Evolutionary conservation across 768 basidiomycete species (phyloP).

Genomic region (Gloeopeniophorella convolvens): DNA sequence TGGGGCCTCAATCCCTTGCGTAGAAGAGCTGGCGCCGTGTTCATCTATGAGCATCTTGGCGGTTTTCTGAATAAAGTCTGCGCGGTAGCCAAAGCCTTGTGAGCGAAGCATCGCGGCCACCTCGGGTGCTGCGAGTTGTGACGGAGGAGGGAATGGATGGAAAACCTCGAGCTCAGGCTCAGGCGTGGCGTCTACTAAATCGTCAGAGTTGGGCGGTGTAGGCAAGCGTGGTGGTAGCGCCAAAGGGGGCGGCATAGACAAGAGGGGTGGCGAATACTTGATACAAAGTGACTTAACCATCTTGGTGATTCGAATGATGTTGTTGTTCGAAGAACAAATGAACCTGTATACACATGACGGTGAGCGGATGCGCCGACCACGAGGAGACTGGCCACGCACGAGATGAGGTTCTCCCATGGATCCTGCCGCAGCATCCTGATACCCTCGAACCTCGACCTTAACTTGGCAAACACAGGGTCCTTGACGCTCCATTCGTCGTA

Average conservation of each 20-base stretch:
- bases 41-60: conserved; percentile 67
- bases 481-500: conserved; percentile 69
- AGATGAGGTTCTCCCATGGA: conserved; percentile 92
- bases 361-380: not conserved
- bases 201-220: conserved; percentile 15
- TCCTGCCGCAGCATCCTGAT: conserved; percentile 88
- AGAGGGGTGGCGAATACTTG: conserved; percentile 64
- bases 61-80: conserved; percentile 80
- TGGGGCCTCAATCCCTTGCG: conserved; percentile 35
- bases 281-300: conserved; percentile 84
- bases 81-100: conserved; percentile 94
- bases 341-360: conserved; percentile 46
- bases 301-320: conserved; percentile 88
- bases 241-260: conserved; percentile 39
- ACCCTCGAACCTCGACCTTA: conserved; percentile 64
- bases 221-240: conserved; percentile 28
- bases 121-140: conserved; percentile 48
- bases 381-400: conserved; percentile 47
- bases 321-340: conserved; percentile 97
- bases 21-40: conserved; percentile 30
- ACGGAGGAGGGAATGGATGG: conserved; percentile 82
- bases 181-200: conserved; percentile 5
- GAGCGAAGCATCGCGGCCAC: conserved; percentile 62
- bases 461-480: conserved; percentile 68
- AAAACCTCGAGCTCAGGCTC: conserved; percentile 35